phyloP scores from a whole-genome alignment of 306 rosid species.

The Comarum palustre region DNA sequence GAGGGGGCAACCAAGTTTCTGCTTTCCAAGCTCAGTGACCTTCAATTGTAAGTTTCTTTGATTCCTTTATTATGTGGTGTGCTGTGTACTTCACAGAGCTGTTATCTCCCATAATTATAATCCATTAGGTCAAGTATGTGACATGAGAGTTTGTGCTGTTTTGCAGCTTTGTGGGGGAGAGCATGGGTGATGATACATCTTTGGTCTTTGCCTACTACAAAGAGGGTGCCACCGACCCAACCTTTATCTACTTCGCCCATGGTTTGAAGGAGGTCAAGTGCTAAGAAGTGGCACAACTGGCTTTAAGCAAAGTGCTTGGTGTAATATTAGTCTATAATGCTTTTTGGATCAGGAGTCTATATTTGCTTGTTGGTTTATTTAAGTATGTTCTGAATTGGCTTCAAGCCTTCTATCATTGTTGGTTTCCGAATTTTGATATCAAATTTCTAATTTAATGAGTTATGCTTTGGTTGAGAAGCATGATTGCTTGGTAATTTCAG shows the following conservation, averaged over 20 bases:
- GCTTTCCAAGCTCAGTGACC: conserved; percentile 59
- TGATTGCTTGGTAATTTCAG: not conserved
- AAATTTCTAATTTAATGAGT: conserved; percentile 1
- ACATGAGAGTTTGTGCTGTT: not conserved
- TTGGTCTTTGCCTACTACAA: conserved; percentile 90
- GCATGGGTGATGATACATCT: conserved; percentile 72
- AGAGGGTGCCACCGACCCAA: conserved; percentile 89
- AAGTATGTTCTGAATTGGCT: conserved; percentile 13
- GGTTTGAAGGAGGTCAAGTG: conserved; percentile 96
- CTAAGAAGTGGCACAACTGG: conserved; percentile 22
- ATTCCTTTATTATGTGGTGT: too few species aligned
- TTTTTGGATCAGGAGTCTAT: conserved; percentile 18
- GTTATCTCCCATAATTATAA: not conserved
- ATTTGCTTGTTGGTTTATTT: conserved; percentile 13
- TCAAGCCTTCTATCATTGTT: conserved; percentile 15
- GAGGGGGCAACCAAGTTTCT: conserved; percentile 75
- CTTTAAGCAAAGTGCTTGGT: conserved; percentile 24
- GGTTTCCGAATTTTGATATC: not conserved
- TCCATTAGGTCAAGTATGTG: not conserved
- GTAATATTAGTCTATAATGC: conserved; percentile 24
- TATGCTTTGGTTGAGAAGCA: conserved; percentile 4
- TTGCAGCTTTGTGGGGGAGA: conserved; percentile 91
- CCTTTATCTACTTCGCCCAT: conserved; percentile 65
- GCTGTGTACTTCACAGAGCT: not conserved
- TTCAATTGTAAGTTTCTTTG: conserved; percentile 61